Percentiles rank a stretch among this genome's conserved stretches.
These are phyloP conservation scores for Rubia occidens DNA, from an alignment of 305 asterid species.

Conservation along the genomic window DNA sequence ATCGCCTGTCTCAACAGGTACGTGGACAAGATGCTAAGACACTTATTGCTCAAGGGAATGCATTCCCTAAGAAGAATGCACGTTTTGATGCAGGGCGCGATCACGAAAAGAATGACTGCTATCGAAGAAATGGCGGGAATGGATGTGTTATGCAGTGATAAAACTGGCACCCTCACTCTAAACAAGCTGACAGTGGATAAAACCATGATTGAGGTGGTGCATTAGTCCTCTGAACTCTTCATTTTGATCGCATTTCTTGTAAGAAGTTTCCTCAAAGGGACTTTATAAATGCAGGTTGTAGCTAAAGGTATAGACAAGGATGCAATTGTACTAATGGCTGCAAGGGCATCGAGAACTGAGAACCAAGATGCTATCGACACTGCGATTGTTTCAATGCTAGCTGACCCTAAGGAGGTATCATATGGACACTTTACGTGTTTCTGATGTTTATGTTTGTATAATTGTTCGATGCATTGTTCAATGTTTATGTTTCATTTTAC, in stretches of 20 bases:
- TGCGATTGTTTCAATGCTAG: conserved; percentile 11
- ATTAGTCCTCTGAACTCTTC: not conserved
- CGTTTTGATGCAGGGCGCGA: conserved; percentile 10
- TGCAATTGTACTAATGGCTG: conserved; percentile 4
- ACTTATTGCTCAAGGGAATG: not conserved
- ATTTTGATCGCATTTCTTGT: not conserved
- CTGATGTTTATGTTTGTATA: not conserved
- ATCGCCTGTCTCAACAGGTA: conserved; percentile 16
- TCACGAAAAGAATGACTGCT: conserved; percentile 19
- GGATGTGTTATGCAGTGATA: conserved; percentile 21
- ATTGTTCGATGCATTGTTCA: not conserved
- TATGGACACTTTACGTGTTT: not conserved
- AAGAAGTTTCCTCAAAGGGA: not conserved
- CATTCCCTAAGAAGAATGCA: not conserved
- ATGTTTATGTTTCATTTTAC: not conserved
- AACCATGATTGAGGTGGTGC: conserved; percentile 3
- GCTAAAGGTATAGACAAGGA: conserved; percentile 11
- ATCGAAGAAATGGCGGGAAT: conserved; percentile 21
- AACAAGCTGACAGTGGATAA: conserved; percentile 17
- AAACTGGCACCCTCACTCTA: conserved; percentile 10
- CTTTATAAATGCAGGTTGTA: conserved; percentile 7
- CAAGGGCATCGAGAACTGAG: conserved; percentile 10
- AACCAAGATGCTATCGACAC: conserved; percentile 12
- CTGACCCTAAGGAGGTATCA: conserved; percentile 1
- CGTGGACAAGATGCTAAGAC: not conserved